Evolutionary conservation across 208 protist species (phyloP).

Genomic region (Wallacemonas sp.): DNA sequence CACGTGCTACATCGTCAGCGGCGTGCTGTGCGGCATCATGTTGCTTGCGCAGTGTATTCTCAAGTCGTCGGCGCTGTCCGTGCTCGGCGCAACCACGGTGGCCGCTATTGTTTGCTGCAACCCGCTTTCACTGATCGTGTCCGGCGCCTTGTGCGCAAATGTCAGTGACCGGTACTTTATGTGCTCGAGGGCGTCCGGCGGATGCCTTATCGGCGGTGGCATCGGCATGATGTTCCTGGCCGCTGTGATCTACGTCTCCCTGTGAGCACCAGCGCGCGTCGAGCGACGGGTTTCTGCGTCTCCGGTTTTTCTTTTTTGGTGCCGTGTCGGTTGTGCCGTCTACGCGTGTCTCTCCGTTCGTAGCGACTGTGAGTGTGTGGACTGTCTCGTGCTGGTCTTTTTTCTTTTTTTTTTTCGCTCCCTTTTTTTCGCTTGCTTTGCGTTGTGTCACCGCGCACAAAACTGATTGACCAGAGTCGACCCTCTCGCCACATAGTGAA

Average conservation of each 20-base stretch:
- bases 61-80: slow-evolving; percentile 31
- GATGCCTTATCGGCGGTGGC: slow-evolving; percentile 66
- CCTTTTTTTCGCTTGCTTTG: slow-evolving; percentile 7
- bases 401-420: slow-evolving; percentile 3
- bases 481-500: no score
- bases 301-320: slow-evolving; percentile 17
- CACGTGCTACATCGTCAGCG: slow-evolving; percentile 47
- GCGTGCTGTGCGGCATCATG: slow-evolving; percentile 55
- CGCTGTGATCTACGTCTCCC: slow-evolving; percentile 62
- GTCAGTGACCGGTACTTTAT: slow-evolving; percentile 62
- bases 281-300: slow-evolving; percentile 9
- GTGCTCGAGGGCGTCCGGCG: slow-evolving; percentile 55
- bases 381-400: not conserved
- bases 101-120: slow-evolving; percentile 61
- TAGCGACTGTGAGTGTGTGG: not conserved
- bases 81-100: slow-evolving; percentile 67
- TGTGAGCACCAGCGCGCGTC: no score
- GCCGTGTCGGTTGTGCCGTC: not conserved
- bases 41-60: slow-evolving; percentile 61
- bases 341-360: not conserved
- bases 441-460: slow-evolving; percentile 7
- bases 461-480: no score
- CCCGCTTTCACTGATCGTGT: slow-evolving; percentile 62
- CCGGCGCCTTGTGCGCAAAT: slow-evolving; percentile 63
- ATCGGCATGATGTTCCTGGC: slow-evolving; percentile 51